These are phyloP conservation scores for Conidiobolus incongruus DNA, from an alignment of 371 early-diverging fungal genomes.

Conservation along the genomic window DNA sequence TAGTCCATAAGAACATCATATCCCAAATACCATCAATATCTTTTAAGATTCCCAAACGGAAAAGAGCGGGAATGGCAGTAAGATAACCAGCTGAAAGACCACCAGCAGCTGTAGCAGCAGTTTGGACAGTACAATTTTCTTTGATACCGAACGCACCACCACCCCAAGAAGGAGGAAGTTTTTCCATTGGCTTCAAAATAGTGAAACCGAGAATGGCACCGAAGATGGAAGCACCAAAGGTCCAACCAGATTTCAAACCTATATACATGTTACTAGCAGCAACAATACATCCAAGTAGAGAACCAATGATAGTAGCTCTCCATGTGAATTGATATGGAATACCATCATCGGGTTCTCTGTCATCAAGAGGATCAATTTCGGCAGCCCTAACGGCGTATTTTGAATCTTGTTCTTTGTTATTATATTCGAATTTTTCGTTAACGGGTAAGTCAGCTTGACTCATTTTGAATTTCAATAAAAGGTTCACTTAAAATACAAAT, in stretches of 20 bases:
- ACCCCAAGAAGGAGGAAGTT: constrained; percentile 1
- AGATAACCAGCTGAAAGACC: constrained; percentile 45
- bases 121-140: constrained; percentile 48
- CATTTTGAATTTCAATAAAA: no score
- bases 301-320: constrained; percentile 39
- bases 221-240: constrained; percentile 41
- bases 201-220: constrained; percentile 42
- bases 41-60: constrained; percentile 30
- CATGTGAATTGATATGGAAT: constrained; percentile 29
- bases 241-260: constrained; percentile 45
- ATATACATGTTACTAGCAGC: constrained; percentile 50
- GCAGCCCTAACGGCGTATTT: no score
- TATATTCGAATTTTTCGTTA: no score
- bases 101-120: constrained; percentile 48
- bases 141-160: constrained; percentile 36
- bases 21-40: constrained; percentile 16
- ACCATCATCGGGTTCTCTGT: no score
- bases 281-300: constrained; percentile 38
- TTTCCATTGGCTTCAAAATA: constrained; percentile 34
- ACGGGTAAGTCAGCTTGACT: no score
- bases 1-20: constrained; percentile 25
- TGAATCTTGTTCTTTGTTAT: no score
- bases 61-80: constrained; percentile 49
- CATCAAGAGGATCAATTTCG: no score
- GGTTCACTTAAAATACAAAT: no score